A percentile compares a stretch with the other conserved stretches of the same genome.
Conservation (phyloP, 345 rosid species). For the Citrus maxima region DNA sequence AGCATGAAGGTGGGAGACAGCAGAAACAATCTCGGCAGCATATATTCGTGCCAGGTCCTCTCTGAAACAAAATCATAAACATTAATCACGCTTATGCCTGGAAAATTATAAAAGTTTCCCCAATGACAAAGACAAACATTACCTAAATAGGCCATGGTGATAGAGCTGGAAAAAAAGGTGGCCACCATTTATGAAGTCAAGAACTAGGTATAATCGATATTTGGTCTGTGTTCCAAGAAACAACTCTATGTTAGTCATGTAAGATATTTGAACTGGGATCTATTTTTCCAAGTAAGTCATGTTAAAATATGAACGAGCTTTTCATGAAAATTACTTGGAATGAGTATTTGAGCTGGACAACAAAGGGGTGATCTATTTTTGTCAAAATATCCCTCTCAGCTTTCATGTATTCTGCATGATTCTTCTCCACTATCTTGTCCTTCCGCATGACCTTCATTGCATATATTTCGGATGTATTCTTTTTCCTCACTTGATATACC, state of each 20-base stretch:
- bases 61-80: conserved; percentile 31
- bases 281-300: neutral
- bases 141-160: conserved; percentile 96
- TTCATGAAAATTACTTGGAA: conserved; percentile 60
- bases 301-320: neutral
- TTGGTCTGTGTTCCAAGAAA: conserved; percentile 65
- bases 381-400: conserved; percentile 91
- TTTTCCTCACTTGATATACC: conserved; percentile 89
- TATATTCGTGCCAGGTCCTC: conserved; percentile 93
- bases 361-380: conserved; percentile 83
- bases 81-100: conserved; percentile 13
- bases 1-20: conserved; percentile 87
- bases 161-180: conserved; percentile 97
- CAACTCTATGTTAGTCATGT: neutral
- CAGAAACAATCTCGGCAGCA: conserved; percentile 88
- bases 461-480: conserved; percentile 71
- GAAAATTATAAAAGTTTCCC: neutral
- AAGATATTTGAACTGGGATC: neutral
- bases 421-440: conserved; percentile 88
- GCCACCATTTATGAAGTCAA: conserved; percentile 94
- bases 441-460: conserved; percentile 99
- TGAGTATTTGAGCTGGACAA: conserved; percentile 84
- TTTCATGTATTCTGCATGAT: conserved; percentile 93
- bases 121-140: conserved; percentile 10
- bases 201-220: conserved; percentile 78